These are phyloP conservation scores for Alternaria ventricosa DNA, from an alignment of 2,329 filamentous ascomycete species.

Conservation along the genomic window DNA sequence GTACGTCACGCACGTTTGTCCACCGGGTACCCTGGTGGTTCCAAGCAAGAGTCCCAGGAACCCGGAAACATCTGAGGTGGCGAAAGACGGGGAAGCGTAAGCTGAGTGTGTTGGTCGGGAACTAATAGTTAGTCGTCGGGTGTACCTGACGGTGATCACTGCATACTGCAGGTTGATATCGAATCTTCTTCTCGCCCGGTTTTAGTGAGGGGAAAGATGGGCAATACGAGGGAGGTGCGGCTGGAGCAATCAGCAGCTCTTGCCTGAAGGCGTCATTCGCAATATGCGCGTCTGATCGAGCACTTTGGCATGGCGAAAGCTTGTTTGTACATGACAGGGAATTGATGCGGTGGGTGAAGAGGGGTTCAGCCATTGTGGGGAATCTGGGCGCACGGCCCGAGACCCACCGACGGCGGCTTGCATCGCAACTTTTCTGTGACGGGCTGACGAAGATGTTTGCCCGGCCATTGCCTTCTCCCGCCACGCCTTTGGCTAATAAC, in stretches of 20 bases:
- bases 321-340: not conserved
- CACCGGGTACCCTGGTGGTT: not conserved
- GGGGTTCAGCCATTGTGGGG: not conserved
- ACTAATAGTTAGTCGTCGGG: not conserved
- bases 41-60: not conserved
- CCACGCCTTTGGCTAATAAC: not conserved
- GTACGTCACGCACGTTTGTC: conserved; percentile 7
- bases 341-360: not conserved
- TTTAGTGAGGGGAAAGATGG: not conserved
- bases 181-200: not conserved
- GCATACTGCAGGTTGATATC: not conserved
- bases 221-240: not conserved
- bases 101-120: not conserved
- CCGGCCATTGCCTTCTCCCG: conserved; percentile 11
- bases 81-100: not conserved
- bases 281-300: not conserved
- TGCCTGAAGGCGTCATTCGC: not conserved
- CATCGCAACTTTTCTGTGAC: conserved; percentile 24
- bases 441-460: not conserved
- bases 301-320: not conserved
- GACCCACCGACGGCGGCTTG: conserved; percentile 8
- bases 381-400: conserved; percentile 9
- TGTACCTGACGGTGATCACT: not conserved
- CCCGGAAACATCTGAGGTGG: not conserved
- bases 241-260: not conserved